Evolutionary conservation across 768 basidiomycete species (phyloP).

Genomic region (Kwoniella europaea): DNA sequence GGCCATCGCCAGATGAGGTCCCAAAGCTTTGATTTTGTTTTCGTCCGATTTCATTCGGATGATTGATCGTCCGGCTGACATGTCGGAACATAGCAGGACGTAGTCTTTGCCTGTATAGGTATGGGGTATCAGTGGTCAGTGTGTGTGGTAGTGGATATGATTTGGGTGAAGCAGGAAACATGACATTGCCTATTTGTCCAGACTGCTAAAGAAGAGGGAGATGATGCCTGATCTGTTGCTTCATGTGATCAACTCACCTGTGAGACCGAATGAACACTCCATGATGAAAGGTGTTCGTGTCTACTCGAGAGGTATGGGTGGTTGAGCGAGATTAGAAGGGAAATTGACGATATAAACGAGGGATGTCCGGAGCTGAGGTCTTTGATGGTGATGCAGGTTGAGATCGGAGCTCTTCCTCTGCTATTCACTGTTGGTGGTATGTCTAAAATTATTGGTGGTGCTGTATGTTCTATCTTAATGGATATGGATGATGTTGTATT

Average conservation of each 20-base stretch:
- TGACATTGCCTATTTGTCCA: too few species aligned
- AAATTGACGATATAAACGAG: background rate
- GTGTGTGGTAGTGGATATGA: background rate
- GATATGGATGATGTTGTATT: too few species aligned
- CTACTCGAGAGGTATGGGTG: background rate
- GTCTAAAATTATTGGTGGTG: background rate
- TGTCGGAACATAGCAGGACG: constrained; percentile 89
- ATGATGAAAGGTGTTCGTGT: constrained; percentile 62
- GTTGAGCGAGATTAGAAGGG: background rate
- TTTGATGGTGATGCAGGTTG: too few species aligned
- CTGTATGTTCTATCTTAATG: background rate
- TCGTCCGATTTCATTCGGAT: constrained; percentile 97
- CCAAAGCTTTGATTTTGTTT: constrained; percentile 92
- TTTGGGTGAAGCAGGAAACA: too few species aligned
- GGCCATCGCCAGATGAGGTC: constrained; percentile 91
- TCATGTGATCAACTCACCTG: constrained; percentile 47
- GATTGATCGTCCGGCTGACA: constrained; percentile 84
- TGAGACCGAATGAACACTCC: constrained; percentile 90
- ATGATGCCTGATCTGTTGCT: background rate
- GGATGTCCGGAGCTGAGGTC: background rate
- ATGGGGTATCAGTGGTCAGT: background rate
- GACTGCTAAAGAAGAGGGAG: background rate
- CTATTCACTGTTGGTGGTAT: too few species aligned
- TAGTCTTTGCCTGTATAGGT: constrained; percentile 75
- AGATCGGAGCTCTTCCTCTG: too few species aligned